Conservation (phyloP, 2,329 filamentous ascomycete genomes). For the Nemania sp. region DNA sequence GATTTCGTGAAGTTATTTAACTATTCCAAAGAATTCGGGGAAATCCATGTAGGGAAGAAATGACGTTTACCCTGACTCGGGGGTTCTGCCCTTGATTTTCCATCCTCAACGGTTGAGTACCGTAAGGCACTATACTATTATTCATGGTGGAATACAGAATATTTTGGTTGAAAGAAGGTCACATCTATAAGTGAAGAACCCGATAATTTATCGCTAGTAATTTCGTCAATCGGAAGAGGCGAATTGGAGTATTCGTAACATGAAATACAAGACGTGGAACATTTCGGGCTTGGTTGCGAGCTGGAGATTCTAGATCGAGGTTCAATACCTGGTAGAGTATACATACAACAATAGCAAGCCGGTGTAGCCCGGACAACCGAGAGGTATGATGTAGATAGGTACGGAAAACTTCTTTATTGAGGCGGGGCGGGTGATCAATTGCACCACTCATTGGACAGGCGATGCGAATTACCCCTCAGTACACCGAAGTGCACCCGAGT, state of each 20-base stretch:
- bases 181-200: conserved; percentile 1
- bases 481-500: conserved; percentile 12
- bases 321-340: not conserved
- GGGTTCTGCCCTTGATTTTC: not conserved
- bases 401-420: conserved; percentile 27
- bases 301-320: conserved; percentile 6
- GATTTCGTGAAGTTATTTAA: conserved; percentile 2
- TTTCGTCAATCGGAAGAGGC: conserved; percentile 24
- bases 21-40: not conserved
- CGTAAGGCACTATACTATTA: not conserved
- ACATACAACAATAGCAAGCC: not conserved
- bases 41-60: not conserved
- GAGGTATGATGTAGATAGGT: not conserved
- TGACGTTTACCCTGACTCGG: conserved; percentile 14
- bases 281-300: conserved; percentile 18
- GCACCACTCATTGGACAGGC: conserved; percentile 22
- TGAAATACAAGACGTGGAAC: conserved; percentile 19
- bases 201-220: conserved; percentile 27
- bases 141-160: not conserved
- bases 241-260: conserved; percentile 15
- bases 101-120: conserved; percentile 6
- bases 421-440: conserved; percentile 25
- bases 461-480: conserved; percentile 34
- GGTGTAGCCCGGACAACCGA: conserved; percentile 8
- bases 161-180: conserved; percentile 7